Base-by-base conservation (phyloP, 1,284 basidiomycete species). In the Cutaneotrichosporon mucoides region DNA sequence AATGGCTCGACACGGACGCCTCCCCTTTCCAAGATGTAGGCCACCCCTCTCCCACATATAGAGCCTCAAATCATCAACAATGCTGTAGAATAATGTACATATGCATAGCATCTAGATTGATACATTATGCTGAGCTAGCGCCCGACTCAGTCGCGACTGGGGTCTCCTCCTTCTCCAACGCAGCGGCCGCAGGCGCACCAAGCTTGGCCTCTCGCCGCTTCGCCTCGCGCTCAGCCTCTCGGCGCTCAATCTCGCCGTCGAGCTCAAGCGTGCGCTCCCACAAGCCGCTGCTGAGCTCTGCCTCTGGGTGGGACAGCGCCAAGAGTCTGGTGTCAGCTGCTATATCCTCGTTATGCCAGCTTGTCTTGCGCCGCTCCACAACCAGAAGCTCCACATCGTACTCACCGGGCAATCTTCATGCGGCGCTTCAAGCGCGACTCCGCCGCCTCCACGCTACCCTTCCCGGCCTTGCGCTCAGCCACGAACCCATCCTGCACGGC, bases 401-500 rank as follows among this genome's bases (percentile, higher is more conserved):
- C 61, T 55, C 43, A 67, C 66, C 71, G 60, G 0, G 72, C 77
- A 16, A 79, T 65, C 59, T 68, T 70, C 76, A 79, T 76, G 43
- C 75, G 65, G 33, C 73, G 60, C 57, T 69, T 75, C 50, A 79
- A 60, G 5, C 67, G 63, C 9, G 61, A 68, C 55, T 73, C 69
- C 5, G 69, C 70, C 5, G 53, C 66, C 16, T 71, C 70, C 2
- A 44, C 66, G 10, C 56, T 65, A 3, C 56, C 56, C 0, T 55
- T 55, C n/a, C 63, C 64, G 3, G 59, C 60, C 40, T 66, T 66
- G 10, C 76, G 67, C 16, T 68, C 60, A 4, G 57, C 55, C 5
- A 79, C 72, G 52, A 75, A 79, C 15, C 64, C 63, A 38, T 73
- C 67, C 65, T 79, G 76, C 13, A 77, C 73, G 10, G 64, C 37